Conservation (phyloP, 176 grass and related monocot species). For the Paspalum notatum region DNA sequence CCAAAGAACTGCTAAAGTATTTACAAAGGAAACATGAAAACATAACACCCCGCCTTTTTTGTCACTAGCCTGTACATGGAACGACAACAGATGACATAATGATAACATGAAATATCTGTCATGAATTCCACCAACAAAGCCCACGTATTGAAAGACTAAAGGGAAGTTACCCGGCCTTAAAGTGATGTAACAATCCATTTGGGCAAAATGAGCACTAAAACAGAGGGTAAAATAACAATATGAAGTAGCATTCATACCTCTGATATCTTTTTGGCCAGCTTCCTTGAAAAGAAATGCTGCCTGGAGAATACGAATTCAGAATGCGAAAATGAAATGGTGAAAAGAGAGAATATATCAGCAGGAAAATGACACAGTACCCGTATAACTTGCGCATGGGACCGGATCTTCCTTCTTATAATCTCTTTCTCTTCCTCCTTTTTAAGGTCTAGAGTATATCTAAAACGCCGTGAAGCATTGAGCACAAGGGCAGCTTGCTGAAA, state of each 20-base stretch:
- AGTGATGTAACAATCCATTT: neutral
- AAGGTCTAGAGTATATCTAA: constrained; percentile 87
- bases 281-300: constrained; percentile 91
- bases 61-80: neutral
- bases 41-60: neutral
- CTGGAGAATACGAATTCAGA: constrained; percentile 62
- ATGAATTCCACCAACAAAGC: neutral
- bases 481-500: constrained; percentile 86
- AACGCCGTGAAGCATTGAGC: constrained; percentile 80
- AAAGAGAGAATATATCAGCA: constrained; percentile 9
- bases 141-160: neutral
- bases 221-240: constrained; percentile 13
- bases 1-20: neutral
- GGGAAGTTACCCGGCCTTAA: neutral
- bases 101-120: neutral
- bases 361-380: constrained; percentile 53
- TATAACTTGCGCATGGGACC: constrained; percentile 81
- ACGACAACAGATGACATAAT: neutral
- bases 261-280: constrained; percentile 69
- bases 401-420: constrained; percentile 67
- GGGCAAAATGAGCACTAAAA: constrained; percentile 20
- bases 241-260: constrained; percentile 38
- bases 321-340: constrained; percentile 6
- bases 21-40: constrained; percentile 3
- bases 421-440: constrained; percentile 85